These are phyloP conservation scores for Solanum hybrid DNA, from an alignment of 305 asterid species.

Conservation along the genomic window DNA sequence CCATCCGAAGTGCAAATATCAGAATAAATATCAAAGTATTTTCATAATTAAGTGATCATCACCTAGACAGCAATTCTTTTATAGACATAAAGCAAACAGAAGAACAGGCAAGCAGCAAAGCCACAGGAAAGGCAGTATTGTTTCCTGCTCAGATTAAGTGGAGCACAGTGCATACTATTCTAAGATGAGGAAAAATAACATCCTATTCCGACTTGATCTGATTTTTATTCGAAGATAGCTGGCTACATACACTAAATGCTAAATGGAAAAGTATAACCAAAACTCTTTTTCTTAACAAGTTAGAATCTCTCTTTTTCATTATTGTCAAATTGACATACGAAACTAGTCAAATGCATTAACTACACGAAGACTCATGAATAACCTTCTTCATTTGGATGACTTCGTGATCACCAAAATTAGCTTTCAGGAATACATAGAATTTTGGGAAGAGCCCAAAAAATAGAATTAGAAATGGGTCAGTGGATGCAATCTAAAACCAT, in stretches of 20 bases:
- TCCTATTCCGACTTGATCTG: not conserved
- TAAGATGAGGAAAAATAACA: not conserved
- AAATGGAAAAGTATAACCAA: not conserved
- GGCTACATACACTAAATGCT: not conserved
- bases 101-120: not conserved
- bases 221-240: not conserved
- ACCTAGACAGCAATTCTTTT: not conserved
- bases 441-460: not conserved
- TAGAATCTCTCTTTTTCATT: not conserved
- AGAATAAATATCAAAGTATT: not conserved
- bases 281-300: not conserved
- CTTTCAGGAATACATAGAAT: not conserved
- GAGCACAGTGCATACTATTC: not conserved
- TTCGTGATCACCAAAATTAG: not conserved
- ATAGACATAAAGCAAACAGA: not conserved
- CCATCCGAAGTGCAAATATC: not conserved
- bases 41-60: not conserved
- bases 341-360: not conserved
- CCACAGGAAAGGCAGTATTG: not conserved
- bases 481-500: not conserved
- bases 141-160: not conserved
- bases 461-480: not conserved
- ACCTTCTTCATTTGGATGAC: not conserved
- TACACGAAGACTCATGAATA: not conserved
- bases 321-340: not conserved